These are phyloP conservation scores for Suillus americanus DNA, from an alignment of 768 basidiomycete genomes.

Conservation along the genomic window DNA sequence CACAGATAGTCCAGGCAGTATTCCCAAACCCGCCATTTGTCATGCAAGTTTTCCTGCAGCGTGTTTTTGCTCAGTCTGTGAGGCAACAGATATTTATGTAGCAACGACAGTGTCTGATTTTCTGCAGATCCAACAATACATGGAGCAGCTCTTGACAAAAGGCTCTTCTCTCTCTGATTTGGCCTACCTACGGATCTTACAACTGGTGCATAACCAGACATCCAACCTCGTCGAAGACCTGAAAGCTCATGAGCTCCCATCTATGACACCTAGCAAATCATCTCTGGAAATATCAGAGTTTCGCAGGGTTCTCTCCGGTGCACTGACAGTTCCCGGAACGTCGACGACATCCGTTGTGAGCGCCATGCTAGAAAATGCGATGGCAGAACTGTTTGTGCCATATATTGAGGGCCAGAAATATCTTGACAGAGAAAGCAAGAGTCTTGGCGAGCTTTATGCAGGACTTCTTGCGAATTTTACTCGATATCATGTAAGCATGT, in stretches of 20 bases:
- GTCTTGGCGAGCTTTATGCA: constrained; percentile 76
- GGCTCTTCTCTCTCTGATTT: constrained; percentile 79
- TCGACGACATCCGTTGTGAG: constrained; percentile 58
- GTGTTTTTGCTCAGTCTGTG: constrained; percentile 97
- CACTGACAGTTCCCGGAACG: constrained; percentile 40
- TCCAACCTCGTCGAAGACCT: constrained; percentile 85
- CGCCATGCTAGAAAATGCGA: constrained; percentile 89
- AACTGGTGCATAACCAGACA: constrained; percentile 81
- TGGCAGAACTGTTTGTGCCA: constrained; percentile 95
- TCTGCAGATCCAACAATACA: constrained; percentile 89
- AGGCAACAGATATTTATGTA: constrained; percentile 26
- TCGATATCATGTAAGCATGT: constrained; percentile 77
- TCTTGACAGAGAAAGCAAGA: constrained; percentile 88
- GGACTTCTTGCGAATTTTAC: constrained; percentile 72
- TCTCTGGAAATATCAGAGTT: constrained; percentile 65
- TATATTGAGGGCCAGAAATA: constrained; percentile 92
- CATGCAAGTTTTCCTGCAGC: constrained; percentile 96
- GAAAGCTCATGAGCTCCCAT: constrained; percentile 84
- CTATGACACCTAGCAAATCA: constrained; percentile 56
- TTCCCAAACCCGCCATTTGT: constrained; percentile 96
- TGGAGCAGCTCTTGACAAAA: constrained; percentile 83
- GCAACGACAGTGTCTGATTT: constrained; percentile 9
- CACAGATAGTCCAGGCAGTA: constrained; percentile 97
- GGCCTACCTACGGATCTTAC: constrained; percentile 86
- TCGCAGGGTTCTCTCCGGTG: constrained; percentile 48